These are phyloP conservation scores for Globisporangium splendens DNA, from an alignment of 352 stramenopile genomes.

Conservation along the genomic window DNA sequence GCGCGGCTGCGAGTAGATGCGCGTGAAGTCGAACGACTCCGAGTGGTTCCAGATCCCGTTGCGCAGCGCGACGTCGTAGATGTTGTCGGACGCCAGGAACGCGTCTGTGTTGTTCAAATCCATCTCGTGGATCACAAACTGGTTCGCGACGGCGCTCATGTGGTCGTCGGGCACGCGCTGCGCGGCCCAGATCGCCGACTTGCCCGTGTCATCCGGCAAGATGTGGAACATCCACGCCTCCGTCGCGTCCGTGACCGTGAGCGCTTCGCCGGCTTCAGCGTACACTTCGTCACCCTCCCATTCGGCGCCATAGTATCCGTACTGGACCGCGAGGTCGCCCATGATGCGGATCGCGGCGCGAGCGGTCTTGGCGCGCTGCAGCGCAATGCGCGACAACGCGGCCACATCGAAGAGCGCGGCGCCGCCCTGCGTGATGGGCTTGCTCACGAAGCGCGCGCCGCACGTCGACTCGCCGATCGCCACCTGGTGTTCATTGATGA, in stretches of 20 bases:
- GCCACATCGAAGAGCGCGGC: constrained; percentile 87
- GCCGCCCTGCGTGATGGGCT: constrained; percentile 59
- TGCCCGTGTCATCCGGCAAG: constrained; percentile 90
- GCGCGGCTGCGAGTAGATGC: constrained; percentile 73
- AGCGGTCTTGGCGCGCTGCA: constrained; percentile 82
- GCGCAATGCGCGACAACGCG: constrained; percentile 85
- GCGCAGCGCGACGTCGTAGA: constrained; percentile 85
- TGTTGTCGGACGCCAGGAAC: constrained; percentile 88
- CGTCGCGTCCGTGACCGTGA: constrained; percentile 87
- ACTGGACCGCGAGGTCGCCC: constrained; percentile 89
- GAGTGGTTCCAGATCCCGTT: constrained; percentile 73
- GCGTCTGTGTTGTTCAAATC: constrained; percentile 66
- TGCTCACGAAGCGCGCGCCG: constrained; percentile 56
- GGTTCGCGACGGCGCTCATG: constrained; percentile 87
- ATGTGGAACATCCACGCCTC: constrained; percentile 97
- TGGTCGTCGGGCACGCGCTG: constrained; percentile 89
- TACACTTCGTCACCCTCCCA: constrained; percentile 65
- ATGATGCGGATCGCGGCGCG: constrained; percentile 87
- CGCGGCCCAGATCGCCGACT: constrained; percentile 91
- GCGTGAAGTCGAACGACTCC: constrained; percentile 87
- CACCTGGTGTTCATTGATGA: constrained; percentile 82
- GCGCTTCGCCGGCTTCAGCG: constrained; percentile 84
- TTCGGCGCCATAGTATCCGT: constrained; percentile 92
- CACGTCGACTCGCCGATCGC: constrained; percentile 84
- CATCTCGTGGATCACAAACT: constrained; percentile 93